Conservation (phyloP, 441 rosid genomes). For the Adansonia rubrostipa region DNA sequence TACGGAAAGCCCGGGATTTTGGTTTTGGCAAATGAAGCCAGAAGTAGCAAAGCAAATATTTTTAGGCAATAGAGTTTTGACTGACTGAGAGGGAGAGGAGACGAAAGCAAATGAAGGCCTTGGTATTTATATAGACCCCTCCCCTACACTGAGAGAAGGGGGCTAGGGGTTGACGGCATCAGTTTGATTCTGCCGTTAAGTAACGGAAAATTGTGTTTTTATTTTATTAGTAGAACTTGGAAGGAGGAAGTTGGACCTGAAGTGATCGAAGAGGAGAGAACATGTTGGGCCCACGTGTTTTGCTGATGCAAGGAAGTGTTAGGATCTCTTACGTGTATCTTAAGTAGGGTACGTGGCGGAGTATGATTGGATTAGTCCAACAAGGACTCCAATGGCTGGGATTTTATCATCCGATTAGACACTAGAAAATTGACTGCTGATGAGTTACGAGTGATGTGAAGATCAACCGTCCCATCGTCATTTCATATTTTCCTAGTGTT, state of each 20-base stretch:
- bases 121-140: constrained; percentile 39
- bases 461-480: neutral
- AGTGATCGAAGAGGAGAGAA: constrained; percentile 39
- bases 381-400: constrained; percentile 21
- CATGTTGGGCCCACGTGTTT: constrained; percentile 53
- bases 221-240: neutral
- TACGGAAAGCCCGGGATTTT: constrained; percentile 32
- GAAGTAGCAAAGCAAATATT: neutral
- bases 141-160: neutral
- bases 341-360: constrained; percentile 39
- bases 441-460: neutral
- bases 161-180: constrained; percentile 37
- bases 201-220: constrained; percentile 38
- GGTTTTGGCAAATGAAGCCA: constrained; percentile 8
- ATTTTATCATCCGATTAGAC: constrained; percentile 17
- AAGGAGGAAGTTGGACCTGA: neutral
- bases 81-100: constrained; percentile 39
- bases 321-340: constrained; percentile 50
- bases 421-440: neutral
- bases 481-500: neutral
- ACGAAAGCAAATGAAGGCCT: constrained; percentile 30
- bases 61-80: constrained; percentile 16
- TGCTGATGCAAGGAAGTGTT: constrained; percentile 31
- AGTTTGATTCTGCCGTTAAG: constrained; percentile 29
- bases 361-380: constrained; percentile 1